phyloP scores from a whole-genome alignment of 805 yeast species.

The Nakazawaea holstii region DNA sequence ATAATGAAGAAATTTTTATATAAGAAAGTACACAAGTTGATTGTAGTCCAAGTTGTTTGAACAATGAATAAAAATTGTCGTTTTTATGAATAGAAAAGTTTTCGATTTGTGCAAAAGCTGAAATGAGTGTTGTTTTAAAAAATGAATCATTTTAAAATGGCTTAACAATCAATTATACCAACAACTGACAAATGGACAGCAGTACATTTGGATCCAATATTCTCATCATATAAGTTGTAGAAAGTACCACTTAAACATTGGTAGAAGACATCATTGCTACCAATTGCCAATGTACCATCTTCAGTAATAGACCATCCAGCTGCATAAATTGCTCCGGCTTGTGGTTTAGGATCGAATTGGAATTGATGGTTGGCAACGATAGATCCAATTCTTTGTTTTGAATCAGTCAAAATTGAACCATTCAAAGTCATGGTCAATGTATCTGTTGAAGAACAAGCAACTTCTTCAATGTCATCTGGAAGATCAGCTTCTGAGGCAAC shows the following conservation, averaged over 20 bases:
- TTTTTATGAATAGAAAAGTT: too few species aligned
- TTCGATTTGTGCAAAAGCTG: too few species aligned
- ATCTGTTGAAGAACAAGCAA: slow-evolving; percentile 22
- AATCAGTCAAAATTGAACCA: slow-evolving; percentile 48
- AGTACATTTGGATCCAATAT: slow-evolving; percentile 56
- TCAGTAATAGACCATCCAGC: slow-evolving; percentile 55
- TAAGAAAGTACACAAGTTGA: too few species aligned
- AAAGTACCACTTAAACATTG: slow-evolving; percentile 73
- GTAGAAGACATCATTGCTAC: slow-evolving; percentile 56
- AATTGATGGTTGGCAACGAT: slow-evolving; percentile 80
- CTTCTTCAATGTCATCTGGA: neutral
- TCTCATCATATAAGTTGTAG: slow-evolving; percentile 71
- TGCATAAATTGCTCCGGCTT: slow-evolving; percentile 67
- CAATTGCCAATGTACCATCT: slow-evolving; percentile 61
- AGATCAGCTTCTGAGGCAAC: too few species aligned
- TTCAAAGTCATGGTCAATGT: slow-evolving; percentile 53
- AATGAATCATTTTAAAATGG: too few species aligned
- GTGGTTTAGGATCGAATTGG: slow-evolving; percentile 80
- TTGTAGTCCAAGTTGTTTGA: too few species aligned
- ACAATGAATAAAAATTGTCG: too few species aligned
- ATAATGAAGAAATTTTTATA: too few species aligned
- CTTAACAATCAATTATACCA: slow-evolving; percentile 48
- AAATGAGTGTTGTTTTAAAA: neutral
- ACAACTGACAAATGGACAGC: slow-evolving; percentile 57
- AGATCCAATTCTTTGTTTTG: slow-evolving; percentile 65